Conservation (phyloP, 495 filamentous ascomycete genomes). For the Penicillium soppii region DNA sequence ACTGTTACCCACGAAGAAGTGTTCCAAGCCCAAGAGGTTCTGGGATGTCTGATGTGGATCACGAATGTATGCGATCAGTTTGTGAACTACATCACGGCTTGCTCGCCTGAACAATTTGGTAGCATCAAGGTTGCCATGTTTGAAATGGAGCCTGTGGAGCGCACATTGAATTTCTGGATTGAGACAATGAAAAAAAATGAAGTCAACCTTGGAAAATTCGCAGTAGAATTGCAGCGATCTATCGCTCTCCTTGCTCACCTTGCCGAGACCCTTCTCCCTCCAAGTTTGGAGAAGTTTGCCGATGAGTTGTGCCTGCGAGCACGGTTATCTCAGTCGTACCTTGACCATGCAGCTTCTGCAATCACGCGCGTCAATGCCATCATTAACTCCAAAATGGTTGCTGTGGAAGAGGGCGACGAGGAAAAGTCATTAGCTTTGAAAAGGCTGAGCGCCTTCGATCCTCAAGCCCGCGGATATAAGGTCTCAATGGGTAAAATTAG, state of each 20-base stretch:
- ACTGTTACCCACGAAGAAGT: conserved; percentile 66
- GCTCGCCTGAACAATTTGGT: conserved; percentile 72
- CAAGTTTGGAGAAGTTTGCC: conserved; percentile 71
- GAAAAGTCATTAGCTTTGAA: conserved; percentile 65
- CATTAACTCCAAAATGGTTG: conserved; percentile 58
- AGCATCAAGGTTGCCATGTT: conserved; percentile 74
- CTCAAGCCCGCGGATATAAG: conserved; percentile 77
- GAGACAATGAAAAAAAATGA: conserved; percentile 81
- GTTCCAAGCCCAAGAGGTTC: conserved; percentile 72
- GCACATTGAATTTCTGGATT: conserved; percentile 85
- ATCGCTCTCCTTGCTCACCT: conserved; percentile 86
- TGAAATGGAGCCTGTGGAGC: conserved; percentile 90
- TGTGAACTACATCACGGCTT: conserved; percentile 70
- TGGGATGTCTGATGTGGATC: conserved; percentile 87
- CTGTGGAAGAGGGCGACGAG: conserved; percentile 50
- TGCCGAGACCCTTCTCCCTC: conserved; percentile 72
- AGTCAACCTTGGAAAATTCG: conserved; percentile 78
- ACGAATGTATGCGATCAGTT: conserved; percentile 80
- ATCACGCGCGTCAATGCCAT: conserved; percentile 62
- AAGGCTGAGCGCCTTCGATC: conserved; percentile 69
- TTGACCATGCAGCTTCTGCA: conserved; percentile 73
- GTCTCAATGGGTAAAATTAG: conserved; percentile 79
- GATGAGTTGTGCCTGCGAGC: conserved; percentile 73
- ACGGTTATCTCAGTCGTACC: conserved; percentile 76
- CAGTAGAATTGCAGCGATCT: conserved; percentile 70